phyloP scores from a whole-genome alignment of 306 rosid species.

The Elaeagnus macrophylla region DNA sequence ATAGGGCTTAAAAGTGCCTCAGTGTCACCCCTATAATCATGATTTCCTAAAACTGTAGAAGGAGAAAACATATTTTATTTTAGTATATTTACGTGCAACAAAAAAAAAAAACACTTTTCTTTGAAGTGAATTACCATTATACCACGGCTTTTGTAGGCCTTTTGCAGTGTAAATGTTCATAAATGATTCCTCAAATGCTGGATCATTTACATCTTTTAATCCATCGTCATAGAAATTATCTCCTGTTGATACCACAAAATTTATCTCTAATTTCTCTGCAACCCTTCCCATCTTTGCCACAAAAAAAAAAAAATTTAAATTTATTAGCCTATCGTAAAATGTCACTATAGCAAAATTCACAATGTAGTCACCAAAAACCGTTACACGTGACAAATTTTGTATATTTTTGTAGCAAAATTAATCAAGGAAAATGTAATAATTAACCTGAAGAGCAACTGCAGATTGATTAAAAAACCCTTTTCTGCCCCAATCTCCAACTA shows the following conservation, averaged over 20 bases:
- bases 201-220: slow-evolving; percentile 33
- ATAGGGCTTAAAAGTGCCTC: slow-evolving; percentile 60
- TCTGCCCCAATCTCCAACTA: slow-evolving; percentile 71
- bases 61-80: background rate
- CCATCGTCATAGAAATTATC: slow-evolving; percentile 62
- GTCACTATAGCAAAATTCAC: background rate
- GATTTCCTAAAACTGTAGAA: slow-evolving; percentile 65
- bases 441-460: slow-evolving; percentile 48
- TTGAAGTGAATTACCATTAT: slow-evolving; percentile 30
- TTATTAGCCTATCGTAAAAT: background rate
- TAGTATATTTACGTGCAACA: background rate
- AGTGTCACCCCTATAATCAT: slow-evolving; percentile 77
- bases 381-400: no score
- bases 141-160: slow-evolving; percentile 61
- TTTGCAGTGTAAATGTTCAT: slow-evolving; percentile 51
- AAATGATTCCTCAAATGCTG: slow-evolving; percentile 46
- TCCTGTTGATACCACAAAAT: slow-evolving; percentile 58
- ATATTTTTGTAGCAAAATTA: no score
- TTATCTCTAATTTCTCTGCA: slow-evolving; percentile 45
- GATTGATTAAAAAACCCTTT: slow-evolving; percentile 53
- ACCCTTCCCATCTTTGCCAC: slow-evolving; percentile 55
- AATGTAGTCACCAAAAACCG: no score
- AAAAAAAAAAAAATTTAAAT: background rate
- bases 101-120: background rate
- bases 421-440: no score